Evolutionary conservation across 2,329 filamentous ascomycete species (phyloP).

Genomic region (Fusarium subglutinans): DNA sequence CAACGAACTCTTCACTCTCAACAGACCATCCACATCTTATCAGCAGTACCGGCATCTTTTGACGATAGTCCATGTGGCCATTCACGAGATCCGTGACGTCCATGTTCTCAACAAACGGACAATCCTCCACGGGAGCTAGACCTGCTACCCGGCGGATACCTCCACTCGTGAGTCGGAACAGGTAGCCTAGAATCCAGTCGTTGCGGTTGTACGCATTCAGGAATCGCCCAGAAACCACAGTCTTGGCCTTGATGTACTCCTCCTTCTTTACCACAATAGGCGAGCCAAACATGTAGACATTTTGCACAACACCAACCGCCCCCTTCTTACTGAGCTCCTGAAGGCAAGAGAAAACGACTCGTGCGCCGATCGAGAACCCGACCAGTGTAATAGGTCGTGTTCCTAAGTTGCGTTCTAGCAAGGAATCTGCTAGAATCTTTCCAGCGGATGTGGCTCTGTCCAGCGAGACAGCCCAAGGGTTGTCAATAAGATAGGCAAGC

Average conservation of each 20-base stretch:
- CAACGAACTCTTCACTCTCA: slow-evolving; percentile 90
- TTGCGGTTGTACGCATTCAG: slow-evolving; percentile 94
- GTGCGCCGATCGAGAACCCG: slow-evolving; percentile 90
- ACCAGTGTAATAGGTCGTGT: slow-evolving; percentile 92
- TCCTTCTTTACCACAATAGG: slow-evolving; percentile 92
- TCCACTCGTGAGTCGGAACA: slow-evolving; percentile 93
- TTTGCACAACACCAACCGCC: slow-evolving; percentile 88
- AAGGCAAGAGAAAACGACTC: slow-evolving; percentile 92
- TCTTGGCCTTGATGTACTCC: slow-evolving; percentile 82
- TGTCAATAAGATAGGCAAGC: slow-evolving; percentile 95
- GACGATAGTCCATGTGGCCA: slow-evolving; percentile 96
- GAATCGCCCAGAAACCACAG: slow-evolving; percentile 91
- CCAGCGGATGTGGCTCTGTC: slow-evolving; percentile 89
- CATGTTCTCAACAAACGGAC: slow-evolving; percentile 88
- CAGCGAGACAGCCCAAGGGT: slow-evolving; percentile 97
- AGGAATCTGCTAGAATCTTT: slow-evolving; percentile 90
- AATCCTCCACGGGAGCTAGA: slow-evolving; percentile 76
- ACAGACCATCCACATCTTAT: slow-evolving; percentile 91
- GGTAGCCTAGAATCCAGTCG: slow-evolving; percentile 96
- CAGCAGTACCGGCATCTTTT: slow-evolving; percentile 87
- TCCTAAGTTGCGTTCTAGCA: slow-evolving; percentile 91
- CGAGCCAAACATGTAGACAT: slow-evolving; percentile 93
- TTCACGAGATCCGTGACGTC: slow-evolving; percentile 86
- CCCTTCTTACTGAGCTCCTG: slow-evolving; percentile 86
- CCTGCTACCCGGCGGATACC: slow-evolving; percentile 91